Conservation (phyloP, 2,329 filamentous ascomycete species). For the Aspergillus luchuensis region DNA sequence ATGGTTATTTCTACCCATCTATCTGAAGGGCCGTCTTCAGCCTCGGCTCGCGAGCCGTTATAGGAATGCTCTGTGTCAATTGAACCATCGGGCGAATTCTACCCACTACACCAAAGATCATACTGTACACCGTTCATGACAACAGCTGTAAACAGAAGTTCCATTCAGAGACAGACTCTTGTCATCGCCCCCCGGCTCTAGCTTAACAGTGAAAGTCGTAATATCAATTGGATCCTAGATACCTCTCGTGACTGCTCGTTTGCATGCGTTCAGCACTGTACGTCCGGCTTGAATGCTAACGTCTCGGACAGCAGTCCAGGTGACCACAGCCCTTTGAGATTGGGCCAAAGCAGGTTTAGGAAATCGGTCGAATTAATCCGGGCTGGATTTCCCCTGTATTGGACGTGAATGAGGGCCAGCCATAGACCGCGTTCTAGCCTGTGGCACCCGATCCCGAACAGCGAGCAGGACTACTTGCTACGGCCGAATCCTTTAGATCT, state of each 20-base stretch:
- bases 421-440: conserved; percentile 1
- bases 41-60: too few relatives aligned
- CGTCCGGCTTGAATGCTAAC: too few relatives aligned
- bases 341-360: not conserved
- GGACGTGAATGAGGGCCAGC: not conserved
- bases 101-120: too few relatives aligned
- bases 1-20: not conserved
- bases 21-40: not conserved
- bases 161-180: not conserved
- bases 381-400: not conserved
- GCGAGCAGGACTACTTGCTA: not conserved
- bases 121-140: too few relatives aligned
- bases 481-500: not conserved
- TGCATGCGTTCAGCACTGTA: not conserved
- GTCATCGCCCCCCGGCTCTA: not conserved
- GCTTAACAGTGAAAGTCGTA: not conserved
- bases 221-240: not conserved
- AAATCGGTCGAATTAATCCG: not conserved
- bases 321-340: too few relatives aligned
- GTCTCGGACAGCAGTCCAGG: too few relatives aligned
- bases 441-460: not conserved
- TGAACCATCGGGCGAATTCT: too few relatives aligned
- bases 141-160: too few relatives aligned
- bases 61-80: too few relatives aligned
- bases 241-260: not conserved